Conservation (phyloP, 2,329 filamentous ascomycete genomes). For the Ascochyta rabiei region DNA sequence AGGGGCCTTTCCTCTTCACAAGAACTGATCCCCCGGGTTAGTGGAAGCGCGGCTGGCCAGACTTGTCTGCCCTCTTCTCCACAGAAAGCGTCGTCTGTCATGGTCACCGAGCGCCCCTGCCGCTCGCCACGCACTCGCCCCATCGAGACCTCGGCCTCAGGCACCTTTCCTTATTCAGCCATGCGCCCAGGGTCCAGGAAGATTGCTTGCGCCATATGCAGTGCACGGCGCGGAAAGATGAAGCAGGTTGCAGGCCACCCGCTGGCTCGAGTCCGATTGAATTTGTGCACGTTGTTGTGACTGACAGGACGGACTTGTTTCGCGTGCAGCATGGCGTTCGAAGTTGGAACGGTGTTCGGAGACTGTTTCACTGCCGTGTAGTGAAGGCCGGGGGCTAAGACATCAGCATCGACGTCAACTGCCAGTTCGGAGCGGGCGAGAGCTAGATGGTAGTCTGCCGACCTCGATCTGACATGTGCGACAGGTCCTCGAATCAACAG, state of each 20-base stretch:
- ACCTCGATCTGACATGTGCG: not conserved
- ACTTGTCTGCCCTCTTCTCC: constrained; percentile 9
- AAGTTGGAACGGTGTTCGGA: constrained; percentile 15
- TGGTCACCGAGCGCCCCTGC: constrained; percentile 8
- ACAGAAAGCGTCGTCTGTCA: constrained; percentile 10
- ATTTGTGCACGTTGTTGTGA: constrained; percentile 9
- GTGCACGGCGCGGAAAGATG: not conserved
- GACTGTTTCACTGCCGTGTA: constrained; percentile 16
- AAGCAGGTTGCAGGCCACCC: constrained; percentile 12
- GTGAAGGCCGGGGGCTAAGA: constrained; percentile 9
- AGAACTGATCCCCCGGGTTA: constrained; percentile 1
- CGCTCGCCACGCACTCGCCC: constrained; percentile 10
- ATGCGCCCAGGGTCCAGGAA: constrained; percentile 1
- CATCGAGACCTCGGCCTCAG: constrained; percentile 9
- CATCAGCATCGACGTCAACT: constrained; percentile 7
- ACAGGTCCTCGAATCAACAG: constrained; percentile 10
- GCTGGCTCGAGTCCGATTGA: constrained; percentile 8
- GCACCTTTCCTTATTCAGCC: constrained; percentile 5
- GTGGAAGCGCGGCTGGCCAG: constrained; percentile 3
- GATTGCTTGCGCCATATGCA: constrained; percentile 12
- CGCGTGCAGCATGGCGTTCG: constrained; percentile 12
- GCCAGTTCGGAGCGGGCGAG: constrained; percentile 8
- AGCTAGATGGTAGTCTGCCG: not conserved
- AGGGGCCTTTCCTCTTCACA: constrained; percentile 5
- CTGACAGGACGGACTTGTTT: constrained; percentile 7